phyloP scores from a whole-genome alignment of 2,329 filamentous ascomycete species.

The Sclerotinia trifoliorum region DNA sequence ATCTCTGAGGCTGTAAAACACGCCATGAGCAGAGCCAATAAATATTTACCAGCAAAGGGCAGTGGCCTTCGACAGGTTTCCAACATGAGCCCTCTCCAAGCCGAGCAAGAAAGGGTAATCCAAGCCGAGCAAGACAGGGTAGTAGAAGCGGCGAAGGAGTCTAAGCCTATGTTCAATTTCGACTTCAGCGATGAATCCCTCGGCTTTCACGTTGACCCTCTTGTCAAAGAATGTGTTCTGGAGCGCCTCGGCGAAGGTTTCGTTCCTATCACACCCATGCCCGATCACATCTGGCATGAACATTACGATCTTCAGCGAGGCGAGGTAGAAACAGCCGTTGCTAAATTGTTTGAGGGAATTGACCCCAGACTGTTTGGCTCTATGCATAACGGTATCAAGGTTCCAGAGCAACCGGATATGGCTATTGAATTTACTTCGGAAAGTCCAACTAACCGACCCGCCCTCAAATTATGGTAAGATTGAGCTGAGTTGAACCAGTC shows the following conservation, averaged over 20 bases:
- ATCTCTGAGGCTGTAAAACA: constrained; percentile 8
- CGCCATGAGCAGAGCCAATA: constrained; percentile 21
- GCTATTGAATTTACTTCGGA: neutral
- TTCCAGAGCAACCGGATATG: neutral
- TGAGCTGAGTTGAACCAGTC: neutral
- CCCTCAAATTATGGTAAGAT: constrained; percentile 3
- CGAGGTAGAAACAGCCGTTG: neutral
- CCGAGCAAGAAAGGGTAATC: constrained; percentile 15
- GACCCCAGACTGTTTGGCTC: constrained; percentile 4
- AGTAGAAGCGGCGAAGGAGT: neutral
- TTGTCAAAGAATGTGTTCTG: neutral
- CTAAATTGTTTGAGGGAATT: neutral
- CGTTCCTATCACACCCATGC: constrained; percentile 15
- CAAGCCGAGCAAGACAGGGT: constrained; percentile 15
- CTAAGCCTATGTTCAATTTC: neutral
- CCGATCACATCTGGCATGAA: constrained; percentile 8
- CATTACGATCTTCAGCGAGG: neutral
- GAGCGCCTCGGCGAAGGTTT: neutral
- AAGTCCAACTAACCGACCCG: neutral
- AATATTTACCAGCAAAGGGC: constrained; percentile 21
- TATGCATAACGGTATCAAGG: neutral
- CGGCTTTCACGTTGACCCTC: neutral
- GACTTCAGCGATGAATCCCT: neutral
- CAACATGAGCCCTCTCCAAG: constrained; percentile 24
- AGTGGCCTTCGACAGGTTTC: constrained; percentile 25